phyloP scores from a whole-genome alignment of 768 basidiomycete genomes.

The Xerocomellus chrysenteron region DNA sequence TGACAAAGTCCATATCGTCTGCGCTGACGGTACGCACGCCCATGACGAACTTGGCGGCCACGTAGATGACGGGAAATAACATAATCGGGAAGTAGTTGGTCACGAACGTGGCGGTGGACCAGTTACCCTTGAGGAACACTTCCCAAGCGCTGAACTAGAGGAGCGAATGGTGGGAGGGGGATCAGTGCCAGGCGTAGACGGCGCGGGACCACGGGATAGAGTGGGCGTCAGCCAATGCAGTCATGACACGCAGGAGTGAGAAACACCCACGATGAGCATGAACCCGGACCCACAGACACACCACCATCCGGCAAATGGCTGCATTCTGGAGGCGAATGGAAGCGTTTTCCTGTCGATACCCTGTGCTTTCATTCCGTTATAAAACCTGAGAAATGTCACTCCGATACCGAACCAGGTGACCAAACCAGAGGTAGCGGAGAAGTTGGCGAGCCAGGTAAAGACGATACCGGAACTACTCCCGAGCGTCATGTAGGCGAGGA shows the following conservation, averaged over 20 bases:
- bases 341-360: conserved; percentile 46
- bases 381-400: conserved; percentile 47
- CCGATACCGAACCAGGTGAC: conserved; percentile 44
- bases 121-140: conserved; percentile 39
- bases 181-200: too few species aligned
- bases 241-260: neutral
- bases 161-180: neutral
- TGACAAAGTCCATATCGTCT: conserved; percentile 26
- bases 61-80: conserved; percentile 48
- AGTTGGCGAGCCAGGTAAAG: conserved; percentile 41
- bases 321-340: conserved; percentile 43
- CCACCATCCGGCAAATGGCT: conserved; percentile 43
- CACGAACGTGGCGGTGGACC: conserved; percentile 39
- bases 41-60: conserved; percentile 24
- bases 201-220: too few species aligned
- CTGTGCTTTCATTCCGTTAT: conserved; percentile 45
- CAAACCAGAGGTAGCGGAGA: conserved; percentile 40
- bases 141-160: conserved; percentile 38
- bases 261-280: conserved; percentile 35
- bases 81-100: conserved; percentile 42
- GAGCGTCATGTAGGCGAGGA: conserved; percentile 43
- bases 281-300: conserved; percentile 25
- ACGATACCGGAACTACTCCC: conserved; percentile 35
- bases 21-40: conserved; percentile 3
- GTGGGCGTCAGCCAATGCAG: neutral